phyloP scores from a whole-genome alignment of 495 filamentous ascomycete species.

The Xylaria flabelliformis region DNA sequence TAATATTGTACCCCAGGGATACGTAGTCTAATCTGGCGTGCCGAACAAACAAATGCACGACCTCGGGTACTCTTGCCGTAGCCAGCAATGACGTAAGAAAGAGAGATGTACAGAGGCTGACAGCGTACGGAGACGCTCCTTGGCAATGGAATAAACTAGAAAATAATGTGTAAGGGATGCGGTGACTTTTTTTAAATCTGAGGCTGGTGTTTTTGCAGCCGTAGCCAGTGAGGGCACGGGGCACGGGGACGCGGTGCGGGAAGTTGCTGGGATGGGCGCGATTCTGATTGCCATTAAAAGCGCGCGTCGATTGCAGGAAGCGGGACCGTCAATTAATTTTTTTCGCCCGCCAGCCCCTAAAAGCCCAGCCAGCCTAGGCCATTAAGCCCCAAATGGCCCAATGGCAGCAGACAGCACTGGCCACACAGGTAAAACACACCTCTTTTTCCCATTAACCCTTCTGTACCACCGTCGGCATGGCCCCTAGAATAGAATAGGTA shows the following conservation, averaged over 20 bases:
- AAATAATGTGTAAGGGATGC: background rate
- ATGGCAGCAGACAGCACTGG: background rate
- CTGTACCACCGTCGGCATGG: background rate
- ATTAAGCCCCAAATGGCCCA: background rate
- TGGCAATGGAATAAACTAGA: background rate
- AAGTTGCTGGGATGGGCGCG: conserved; percentile 13
- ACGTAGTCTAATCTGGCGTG: background rate
- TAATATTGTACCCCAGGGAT: too few species aligned
- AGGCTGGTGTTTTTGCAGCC: conserved; percentile 12
- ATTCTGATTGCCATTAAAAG: conserved; percentile 9
- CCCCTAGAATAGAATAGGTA: too few species aligned
- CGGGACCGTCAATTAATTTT: conserved; percentile 13
- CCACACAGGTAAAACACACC: conserved; percentile 14
- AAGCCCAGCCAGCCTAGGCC: background rate
- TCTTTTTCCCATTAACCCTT: background rate
- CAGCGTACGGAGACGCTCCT: background rate
- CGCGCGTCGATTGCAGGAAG: conserved; percentile 13
- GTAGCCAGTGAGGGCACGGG: conserved; percentile 12
- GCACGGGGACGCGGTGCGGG: conserved; percentile 17
- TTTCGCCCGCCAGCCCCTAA: background rate
- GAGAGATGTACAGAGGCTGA: background rate
- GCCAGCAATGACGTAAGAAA: background rate
- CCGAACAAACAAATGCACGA: background rate
- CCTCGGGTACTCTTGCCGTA: background rate
- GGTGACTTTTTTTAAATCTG: conserved; percentile 7